Conservation (phyloP, 148 eudicot species). For the Cornus suecica region DNA sequence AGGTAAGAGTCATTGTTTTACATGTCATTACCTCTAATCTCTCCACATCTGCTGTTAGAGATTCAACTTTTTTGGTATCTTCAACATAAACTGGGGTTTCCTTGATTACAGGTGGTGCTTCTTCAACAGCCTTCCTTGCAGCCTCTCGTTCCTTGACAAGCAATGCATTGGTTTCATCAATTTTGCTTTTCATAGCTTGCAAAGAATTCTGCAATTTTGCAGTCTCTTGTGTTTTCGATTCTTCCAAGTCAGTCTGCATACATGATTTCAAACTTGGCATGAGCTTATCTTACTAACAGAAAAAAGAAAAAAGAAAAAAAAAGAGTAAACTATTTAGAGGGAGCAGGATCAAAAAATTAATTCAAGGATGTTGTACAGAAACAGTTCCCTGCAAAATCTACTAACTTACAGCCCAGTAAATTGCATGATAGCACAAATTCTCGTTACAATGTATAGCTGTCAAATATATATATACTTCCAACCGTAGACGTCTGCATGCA, state of each 20-base stretch:
- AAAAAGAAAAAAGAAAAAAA: neutral
- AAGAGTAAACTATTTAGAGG: neutral
- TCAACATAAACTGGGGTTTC: constrained; percentile 84
- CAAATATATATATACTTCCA: neutral
- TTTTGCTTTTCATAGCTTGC: constrained; percentile 59
- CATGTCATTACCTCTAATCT: constrained; percentile 54
- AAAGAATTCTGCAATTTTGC: constrained; percentile 60
- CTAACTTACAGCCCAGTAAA: neutral
- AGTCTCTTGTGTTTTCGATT: constrained; percentile 77
- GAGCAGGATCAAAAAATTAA: neutral
- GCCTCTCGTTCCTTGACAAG: constrained; percentile 73
- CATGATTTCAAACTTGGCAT: constrained; percentile 12
- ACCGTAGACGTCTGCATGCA: neutral
- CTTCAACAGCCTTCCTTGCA: constrained; percentile 72
- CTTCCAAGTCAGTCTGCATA: constrained; percentile 86
- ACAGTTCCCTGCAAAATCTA: neutral
- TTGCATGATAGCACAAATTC: constrained; percentile 1
- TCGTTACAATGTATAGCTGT: neutral
- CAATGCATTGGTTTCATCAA: constrained; percentile 67
- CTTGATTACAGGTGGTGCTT: constrained; percentile 86
- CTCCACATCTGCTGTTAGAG: constrained; percentile 59
- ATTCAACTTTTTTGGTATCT: constrained; percentile 73
- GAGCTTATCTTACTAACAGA: neutral
- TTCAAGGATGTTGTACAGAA: neutral
- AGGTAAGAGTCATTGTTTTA: neutral